A percentile compares a stretch with the other conserved stretches of the same genome.
Evolutionary conservation across 2,329 filamentous ascomycete species (phyloP).

Genomic region (Epichloe hybrida): DNA sequence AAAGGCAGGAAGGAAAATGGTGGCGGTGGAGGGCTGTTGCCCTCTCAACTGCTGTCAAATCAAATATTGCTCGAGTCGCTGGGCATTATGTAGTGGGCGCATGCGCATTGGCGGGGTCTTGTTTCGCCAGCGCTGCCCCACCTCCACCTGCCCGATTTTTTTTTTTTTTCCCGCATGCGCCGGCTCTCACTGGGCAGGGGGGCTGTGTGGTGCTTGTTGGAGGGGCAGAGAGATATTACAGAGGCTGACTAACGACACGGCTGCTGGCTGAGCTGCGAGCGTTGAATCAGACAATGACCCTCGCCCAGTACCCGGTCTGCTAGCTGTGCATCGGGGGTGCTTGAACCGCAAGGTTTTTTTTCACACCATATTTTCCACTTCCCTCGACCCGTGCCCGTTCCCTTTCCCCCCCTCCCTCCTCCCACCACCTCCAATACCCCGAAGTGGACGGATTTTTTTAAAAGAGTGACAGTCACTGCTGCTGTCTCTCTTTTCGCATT

Average conservation of each 20-base stretch:
- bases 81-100: no score
- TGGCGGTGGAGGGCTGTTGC: slow-evolving; percentile 8
- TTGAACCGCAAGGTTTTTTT: slow-evolving; percentile 2
- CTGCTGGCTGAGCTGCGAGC: no score
- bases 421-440: slow-evolving; percentile 9
- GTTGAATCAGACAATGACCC: no score
- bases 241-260: neutral
- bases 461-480: slow-evolving; percentile 28
- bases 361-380: slow-evolving; percentile 6
- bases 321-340: neutral
- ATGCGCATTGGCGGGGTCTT: slow-evolving; percentile 3
- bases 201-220: neutral
- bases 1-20: neutral
- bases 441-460: slow-evolving; percentile 23
- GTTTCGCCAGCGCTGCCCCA: slow-evolving; percentile 8
- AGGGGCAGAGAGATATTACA: neutral
- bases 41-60: slow-evolving; percentile 1
- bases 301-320: no score
- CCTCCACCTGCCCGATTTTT: slow-evolving; percentile 9
- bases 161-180: slow-evolving; percentile 4
- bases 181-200: slow-evolving; percentile 1
- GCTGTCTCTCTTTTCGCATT: slow-evolving; percentile 23
- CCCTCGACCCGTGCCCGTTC: slow-evolving; percentile 7
- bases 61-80: no score
- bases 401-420: slow-evolving; percentile 14